Conservation (phyloP, 805 yeast genomes). For the Yarrowia keelungensis region DNA sequence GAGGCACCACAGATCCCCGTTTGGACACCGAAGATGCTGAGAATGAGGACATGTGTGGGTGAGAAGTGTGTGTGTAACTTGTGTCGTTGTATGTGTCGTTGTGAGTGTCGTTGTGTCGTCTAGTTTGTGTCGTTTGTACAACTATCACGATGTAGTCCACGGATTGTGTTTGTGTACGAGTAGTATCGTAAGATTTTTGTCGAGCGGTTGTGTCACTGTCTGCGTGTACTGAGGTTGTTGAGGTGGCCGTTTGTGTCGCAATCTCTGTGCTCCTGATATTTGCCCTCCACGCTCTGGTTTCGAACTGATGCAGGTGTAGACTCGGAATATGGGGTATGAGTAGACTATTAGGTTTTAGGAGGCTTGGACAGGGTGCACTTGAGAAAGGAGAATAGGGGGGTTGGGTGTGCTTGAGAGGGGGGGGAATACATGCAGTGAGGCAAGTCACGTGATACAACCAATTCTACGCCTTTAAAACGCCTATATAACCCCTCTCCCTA, state of each 20-base stretch:
- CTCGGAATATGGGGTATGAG: conserved; percentile 30
- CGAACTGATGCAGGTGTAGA: conserved; percentile 19
- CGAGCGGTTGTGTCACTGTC: no score
- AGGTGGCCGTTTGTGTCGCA: no score
- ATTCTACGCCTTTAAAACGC: no score
- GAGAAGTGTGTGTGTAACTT: background rate
- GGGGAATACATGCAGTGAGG: no score
- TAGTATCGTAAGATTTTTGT: no score
- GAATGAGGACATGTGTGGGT: conserved; percentile 50
- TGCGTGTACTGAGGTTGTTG: no score
- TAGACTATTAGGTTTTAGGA: conserved; percentile 1
- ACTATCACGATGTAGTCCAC: no score
- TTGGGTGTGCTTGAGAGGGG: no score
- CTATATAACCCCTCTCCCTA: background rate
- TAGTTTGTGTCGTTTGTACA: no score
- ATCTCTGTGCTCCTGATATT: background rate
- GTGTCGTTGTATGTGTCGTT: background rate
- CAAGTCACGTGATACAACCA: no score
- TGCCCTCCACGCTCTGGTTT: background rate
- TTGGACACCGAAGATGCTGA: conserved; percentile 51
- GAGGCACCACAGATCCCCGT: conserved; percentile 52
- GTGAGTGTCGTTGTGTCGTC: no score
- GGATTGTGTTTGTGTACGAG: background rate
- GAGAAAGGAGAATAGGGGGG: background rate
- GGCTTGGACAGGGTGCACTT: conserved; percentile 9